Evolutionary conservation across 73 alveolate species (phyloP), one percentile per base, ranked within the genome.

Genomic region (Paramecium caudatum): DNA sequence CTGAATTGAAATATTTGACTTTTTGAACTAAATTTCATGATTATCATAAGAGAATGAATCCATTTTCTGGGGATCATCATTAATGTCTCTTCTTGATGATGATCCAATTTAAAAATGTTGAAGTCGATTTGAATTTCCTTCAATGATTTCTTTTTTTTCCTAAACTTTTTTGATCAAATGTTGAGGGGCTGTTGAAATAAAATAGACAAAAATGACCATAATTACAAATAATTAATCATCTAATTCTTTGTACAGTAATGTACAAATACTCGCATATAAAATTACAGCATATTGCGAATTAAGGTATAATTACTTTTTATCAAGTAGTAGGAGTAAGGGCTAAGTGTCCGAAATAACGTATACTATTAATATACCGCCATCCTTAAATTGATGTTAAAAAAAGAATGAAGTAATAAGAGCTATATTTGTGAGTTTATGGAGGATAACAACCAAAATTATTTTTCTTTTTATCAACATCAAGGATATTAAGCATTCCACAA

Each of bases 281-380:
- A 68, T 37, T 33, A 68, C 84, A 10, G 17, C 50, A 68, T 68
- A 68, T 68, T 68, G 19, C 15, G 34, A 68, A 33, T 68, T 68
- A 7, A 68, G 50, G 61, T 25, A 68, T 32, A 15, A 34, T 34
- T 68, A 34, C 37, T 68, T 68, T 34, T 68, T 32, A 32, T 68
- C 84, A 37, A 68, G 25, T 33, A 68, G 10, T 27, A 32, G 55
- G 17, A 68, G 37, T 25, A 68, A 17, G 3, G 50, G 50, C 19
- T 68, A 21, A 15, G 84, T 68, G 37, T 68, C 84, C 8, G 84
- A 68, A 25, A 68, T 68, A 3, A 68, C 37, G 8, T 34, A 68
- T 17, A 68, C 34, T 34, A 68, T 37, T 68, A 68, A 68, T 32
- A 23, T 30, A 7, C 55, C 19, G 36, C 50, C 17, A 68, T 68